Conservation (phyloP, 2,329 filamentous ascomycete species). For the Hansfordia pulvinata region DNA sequence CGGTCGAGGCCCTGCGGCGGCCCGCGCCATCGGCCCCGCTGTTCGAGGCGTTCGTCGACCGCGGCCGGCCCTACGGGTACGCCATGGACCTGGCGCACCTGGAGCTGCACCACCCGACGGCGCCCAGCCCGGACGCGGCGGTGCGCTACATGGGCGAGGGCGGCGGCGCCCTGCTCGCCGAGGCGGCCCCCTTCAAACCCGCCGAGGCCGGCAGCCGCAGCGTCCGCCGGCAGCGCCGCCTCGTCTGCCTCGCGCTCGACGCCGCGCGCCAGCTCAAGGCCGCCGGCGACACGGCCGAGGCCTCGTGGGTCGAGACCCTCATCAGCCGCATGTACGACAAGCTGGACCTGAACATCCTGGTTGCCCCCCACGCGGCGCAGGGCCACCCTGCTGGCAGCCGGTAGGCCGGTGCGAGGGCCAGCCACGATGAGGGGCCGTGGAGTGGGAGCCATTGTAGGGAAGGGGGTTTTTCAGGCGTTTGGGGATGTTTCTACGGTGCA, state of each 20-base stretch:
- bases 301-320: slow-evolving; percentile 13
- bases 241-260: slow-evolving; percentile 12
- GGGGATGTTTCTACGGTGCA: no score
- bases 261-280: slow-evolving; percentile 10
- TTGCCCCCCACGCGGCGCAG: no score
- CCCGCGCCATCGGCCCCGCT: slow-evolving; percentile 29
- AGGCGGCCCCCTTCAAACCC: no score
- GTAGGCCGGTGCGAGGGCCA: no score
- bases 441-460: slow-evolving; percentile 1
- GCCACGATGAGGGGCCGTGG: background rate
- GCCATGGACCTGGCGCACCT: slow-evolving; percentile 37
- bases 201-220: no score
- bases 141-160: slow-evolving; percentile 24
- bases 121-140: slow-evolving; percentile 31
- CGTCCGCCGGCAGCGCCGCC: slow-evolving; percentile 2
- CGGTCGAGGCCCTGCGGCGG: slow-evolving; percentile 31
- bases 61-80: slow-evolving; percentile 26
- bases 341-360: slow-evolving; percentile 8
- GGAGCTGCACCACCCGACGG: slow-evolving; percentile 37
- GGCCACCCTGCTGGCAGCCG: no score
- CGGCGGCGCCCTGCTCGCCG: slow-evolving; percentile 1
- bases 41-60: slow-evolving; percentile 37
- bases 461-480: no score
- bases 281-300: slow-evolving; percentile 10
- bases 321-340: slow-evolving; percentile 6